Evolutionary conservation across 139 green algal species (phyloP).

Genomic region (Micractinium conductrix): DNA sequence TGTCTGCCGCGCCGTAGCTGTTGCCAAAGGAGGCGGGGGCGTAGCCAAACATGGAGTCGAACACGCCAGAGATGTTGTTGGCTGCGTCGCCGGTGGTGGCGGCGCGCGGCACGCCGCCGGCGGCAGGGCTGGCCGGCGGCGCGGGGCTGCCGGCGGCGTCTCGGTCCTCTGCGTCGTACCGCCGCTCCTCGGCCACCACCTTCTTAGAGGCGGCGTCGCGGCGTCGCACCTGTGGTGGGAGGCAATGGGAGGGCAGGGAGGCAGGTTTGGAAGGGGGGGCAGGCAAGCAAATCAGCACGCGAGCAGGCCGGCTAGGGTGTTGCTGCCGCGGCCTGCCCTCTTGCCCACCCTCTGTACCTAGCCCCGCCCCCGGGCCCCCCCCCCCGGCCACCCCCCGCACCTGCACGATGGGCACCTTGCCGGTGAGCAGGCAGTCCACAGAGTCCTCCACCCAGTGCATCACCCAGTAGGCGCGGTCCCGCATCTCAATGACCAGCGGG

Average conservation of each 20-base stretch:
- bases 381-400: slow-evolving; percentile 30
- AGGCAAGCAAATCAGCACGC: too few species aligned
- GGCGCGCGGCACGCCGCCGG: not conserved
- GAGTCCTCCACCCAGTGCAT: slow-evolving; percentile 84
- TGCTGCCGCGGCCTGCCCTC: too few species aligned
- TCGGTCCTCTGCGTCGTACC: slow-evolving; percentile 45
- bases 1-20: slow-evolving; percentile 8
- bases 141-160: not conserved
- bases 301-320: not conserved
- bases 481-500: slow-evolving; percentile 97
- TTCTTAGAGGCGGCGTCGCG: slow-evolving; percentile 41
- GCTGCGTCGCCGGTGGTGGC: slow-evolving; percentile 12
- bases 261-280: not conserved
- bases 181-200: slow-evolving; percentile 44
- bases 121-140: not conserved
- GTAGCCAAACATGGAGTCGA: slow-evolving; percentile 58
- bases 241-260: not conserved
- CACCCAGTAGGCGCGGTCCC: slow-evolving; percentile 88
- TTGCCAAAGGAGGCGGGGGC: slow-evolving; percentile 30
- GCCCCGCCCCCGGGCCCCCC: not conserved
- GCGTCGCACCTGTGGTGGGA: slow-evolving; percentile 40
- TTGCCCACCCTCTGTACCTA: not conserved
- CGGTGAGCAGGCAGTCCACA: slow-evolving; percentile 85
- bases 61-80: slow-evolving; percentile 35
- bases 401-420: slow-evolving; percentile 81